phyloP scores from a whole-genome alignment of 129 eudicot species.

The Scalesia atractyloides region DNA sequence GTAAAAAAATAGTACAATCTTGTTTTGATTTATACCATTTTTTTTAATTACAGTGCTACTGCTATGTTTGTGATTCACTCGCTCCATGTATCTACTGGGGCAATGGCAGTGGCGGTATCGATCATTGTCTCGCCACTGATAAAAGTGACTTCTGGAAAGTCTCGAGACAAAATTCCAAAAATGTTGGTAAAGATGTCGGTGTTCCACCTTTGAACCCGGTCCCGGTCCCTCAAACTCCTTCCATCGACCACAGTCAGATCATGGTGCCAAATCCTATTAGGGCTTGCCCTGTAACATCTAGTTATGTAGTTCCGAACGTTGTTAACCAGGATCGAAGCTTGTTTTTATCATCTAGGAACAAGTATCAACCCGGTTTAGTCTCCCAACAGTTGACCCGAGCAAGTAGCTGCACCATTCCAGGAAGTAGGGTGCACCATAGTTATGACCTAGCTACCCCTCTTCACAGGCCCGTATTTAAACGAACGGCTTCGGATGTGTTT shows the following conservation, averaged over 20 bases:
- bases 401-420: slow-evolving; percentile 29
- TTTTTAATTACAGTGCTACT: slow-evolving; percentile 72
- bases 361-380: slow-evolving; percentile 40
- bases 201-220: slow-evolving; percentile 29
- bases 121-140: slow-evolving; percentile 86
- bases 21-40: slow-evolving; percentile 16
- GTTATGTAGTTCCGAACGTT: slow-evolving; percentile 27
- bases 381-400: slow-evolving; percentile 43
- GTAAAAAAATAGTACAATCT: background rate
- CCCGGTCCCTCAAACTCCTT: slow-evolving; percentile 19
- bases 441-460: slow-evolving; percentile 32
- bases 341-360: slow-evolving; percentile 34
- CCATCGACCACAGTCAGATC: slow-evolving; percentile 22
- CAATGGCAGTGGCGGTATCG: slow-evolving; percentile 42
- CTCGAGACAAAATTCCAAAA: slow-evolving; percentile 52
- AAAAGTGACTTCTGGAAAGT: slow-evolving; percentile 59
- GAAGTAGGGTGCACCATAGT: slow-evolving; percentile 25
- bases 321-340: slow-evolving; percentile 39
- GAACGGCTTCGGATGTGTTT: slow-evolving; percentile 35
- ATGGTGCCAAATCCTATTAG: slow-evolving; percentile 28
- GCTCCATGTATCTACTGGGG: slow-evolving; percentile 90
- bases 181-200: slow-evolving; percentile 19
- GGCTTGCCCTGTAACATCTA: slow-evolving; percentile 35
- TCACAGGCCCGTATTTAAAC: slow-evolving; percentile 46
- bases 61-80: slow-evolving; percentile 88